phyloP scores from a whole-genome alignment of 768 basidiomycete genomes.

The Termitomyces titanicus region DNA sequence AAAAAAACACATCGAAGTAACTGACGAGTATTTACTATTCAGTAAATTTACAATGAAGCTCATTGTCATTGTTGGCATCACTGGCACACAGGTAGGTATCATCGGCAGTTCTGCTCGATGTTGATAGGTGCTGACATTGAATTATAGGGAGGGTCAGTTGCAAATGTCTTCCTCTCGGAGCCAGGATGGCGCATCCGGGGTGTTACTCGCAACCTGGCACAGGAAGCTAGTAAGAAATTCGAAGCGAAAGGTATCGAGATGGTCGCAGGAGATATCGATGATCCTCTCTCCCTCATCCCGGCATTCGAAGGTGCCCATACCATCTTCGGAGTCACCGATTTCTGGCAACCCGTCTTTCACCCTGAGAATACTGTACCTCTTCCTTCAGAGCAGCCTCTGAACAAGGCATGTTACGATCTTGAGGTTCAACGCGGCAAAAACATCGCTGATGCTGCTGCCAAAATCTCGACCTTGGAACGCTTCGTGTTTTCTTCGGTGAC shows the following conservation, averaged over 20 bases:
- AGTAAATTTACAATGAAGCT: background rate
- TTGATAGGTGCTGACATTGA: background rate
- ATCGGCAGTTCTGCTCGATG: background rate
- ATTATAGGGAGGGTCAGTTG: conserved; percentile 3
- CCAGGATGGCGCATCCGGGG: conserved; percentile 8
- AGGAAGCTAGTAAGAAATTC: background rate
- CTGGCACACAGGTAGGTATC: conserved; percentile 8
- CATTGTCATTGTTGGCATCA: conserved; percentile 8
- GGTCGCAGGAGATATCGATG: conserved; percentile 3
- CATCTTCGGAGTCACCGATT: conserved; percentile 9
- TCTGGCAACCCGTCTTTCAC: conserved; percentile 5
- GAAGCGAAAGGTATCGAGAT: conserved; percentile 4
- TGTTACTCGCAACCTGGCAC: background rate
- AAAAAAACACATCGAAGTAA: background rate
- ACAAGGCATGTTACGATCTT: conserved; percentile 2
- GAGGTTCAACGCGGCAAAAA: conserved; percentile 6
- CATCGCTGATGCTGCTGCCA: conserved; percentile 2
- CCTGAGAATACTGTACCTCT: background rate
- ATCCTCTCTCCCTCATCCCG: background rate
- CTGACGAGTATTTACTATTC: no score
- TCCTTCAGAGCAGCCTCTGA: background rate
- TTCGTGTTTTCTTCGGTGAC: background rate
- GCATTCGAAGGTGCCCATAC: conserved; percentile 7
- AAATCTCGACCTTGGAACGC: background rate
- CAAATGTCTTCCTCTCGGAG: conserved; percentile 8